phyloP scores from a whole-genome alignment of 225 moss, liverwort and hornwort species.

The Pleurozium schreberi region DNA sequence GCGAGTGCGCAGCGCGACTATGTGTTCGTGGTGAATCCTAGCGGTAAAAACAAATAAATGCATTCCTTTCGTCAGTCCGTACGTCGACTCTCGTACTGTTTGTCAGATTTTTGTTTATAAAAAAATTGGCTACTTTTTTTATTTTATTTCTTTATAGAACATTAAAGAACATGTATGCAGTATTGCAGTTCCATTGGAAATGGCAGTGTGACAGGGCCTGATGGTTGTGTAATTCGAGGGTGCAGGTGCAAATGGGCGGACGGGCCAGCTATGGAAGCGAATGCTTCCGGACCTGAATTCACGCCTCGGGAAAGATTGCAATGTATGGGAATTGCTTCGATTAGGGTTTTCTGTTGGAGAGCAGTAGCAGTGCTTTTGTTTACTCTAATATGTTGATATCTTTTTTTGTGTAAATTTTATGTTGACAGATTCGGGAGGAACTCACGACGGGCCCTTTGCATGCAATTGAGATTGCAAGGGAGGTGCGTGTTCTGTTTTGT shows the following conservation, averaged over 20 bases:
- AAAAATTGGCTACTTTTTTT: background rate
- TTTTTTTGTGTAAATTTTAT: background rate
- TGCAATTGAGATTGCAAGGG: constrained; percentile 67
- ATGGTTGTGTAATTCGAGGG: background rate
- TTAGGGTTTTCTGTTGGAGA: background rate
- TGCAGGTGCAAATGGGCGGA: constrained; percentile 68
- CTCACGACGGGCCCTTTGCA: constrained; percentile 73
- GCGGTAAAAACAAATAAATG: background rate
- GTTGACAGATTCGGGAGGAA: constrained; percentile 44
- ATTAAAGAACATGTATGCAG: background rate
- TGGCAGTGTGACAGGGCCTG: background rate
- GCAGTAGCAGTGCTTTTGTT: background rate
- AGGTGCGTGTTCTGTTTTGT: constrained; percentile 10
- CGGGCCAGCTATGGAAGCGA: constrained; percentile 60
- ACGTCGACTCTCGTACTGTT: background rate
- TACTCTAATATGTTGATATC: background rate
- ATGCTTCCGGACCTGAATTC: constrained; percentile 45
- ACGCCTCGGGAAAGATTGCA: constrained; percentile 50
- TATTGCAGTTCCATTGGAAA: background rate
- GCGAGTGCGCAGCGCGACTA: constrained; percentile 46
- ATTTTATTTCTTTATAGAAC: background rate
- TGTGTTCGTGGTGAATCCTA: constrained; percentile 86
- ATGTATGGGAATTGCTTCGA: background rate
- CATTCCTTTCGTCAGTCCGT: background rate
- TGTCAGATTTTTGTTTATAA: background rate